phyloP scores from a whole-genome alignment of 805 yeast species.

The Myxozyma melibiosi region DNA sequence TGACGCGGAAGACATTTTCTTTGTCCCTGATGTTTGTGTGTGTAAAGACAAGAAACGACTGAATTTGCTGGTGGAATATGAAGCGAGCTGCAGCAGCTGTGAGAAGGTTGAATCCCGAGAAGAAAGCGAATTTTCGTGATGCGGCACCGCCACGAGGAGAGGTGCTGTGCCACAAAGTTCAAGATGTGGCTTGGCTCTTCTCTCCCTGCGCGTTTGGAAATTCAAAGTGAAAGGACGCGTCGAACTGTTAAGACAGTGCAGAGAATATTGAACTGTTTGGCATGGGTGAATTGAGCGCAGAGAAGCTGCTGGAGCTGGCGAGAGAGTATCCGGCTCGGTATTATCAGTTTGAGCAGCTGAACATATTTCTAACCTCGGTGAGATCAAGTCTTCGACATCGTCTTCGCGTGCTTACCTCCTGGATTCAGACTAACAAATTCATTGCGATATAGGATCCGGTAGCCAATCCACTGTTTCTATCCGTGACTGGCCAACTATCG shows the following conservation, averaged over 20 bases:
- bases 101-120: too few species aligned
- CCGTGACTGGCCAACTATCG: conserved; percentile 15
- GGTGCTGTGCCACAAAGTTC: background rate
- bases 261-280: background rate
- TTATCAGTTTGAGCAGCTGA: conserved; percentile 20
- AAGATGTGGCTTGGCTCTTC: background rate
- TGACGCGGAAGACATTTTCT: background rate
- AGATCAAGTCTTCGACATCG: too few species aligned
- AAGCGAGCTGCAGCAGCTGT: too few species aligned
- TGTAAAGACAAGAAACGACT: too few species aligned
- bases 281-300: conserved; percentile 3
- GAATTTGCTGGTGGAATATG: too few species aligned
- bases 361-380: conserved; percentile 18
- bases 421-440: conserved; percentile 3
- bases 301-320: conserved; percentile 6
- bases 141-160: background rate
- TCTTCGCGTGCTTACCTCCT: too few species aligned
- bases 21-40: too few species aligned
- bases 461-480: conserved; percentile 17
- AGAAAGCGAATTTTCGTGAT: conserved; percentile 3
- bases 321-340: conserved; percentile 18
- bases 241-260: background rate
- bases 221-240: too few species aligned
- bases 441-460: conserved; percentile 12
- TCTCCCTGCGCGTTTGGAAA: background rate